Base-by-base conservation (phyloP, 768 basidiomycete genomes). In the Mrakia blollopis region DNA sequence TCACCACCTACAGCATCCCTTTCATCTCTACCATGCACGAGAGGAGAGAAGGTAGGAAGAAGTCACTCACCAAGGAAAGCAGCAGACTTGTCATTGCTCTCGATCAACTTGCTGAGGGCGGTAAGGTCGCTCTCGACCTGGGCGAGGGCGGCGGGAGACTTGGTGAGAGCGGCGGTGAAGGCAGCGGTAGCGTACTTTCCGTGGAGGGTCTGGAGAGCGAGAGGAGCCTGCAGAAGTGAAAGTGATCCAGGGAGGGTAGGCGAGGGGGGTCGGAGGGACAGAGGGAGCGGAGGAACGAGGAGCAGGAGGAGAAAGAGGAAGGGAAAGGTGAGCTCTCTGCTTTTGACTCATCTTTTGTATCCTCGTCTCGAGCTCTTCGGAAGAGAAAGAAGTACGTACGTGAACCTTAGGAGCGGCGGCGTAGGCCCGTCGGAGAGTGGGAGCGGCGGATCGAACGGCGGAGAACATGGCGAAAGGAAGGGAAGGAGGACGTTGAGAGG, bases 61-160 rank as follows among this genome's bases (percentile, higher is more conserved):
- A 60, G 10, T 21, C 61, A 80, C 84, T 79, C 77, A 84, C 84
- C 80, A 82, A 99, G 86, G 85, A 96, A 92, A 5, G 88, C 83
- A 77, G 85, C 85, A 80, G 94, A 84, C 80, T 90, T 89, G 75
- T 90, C 86, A 77, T 88, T 87, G 52, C 87, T 85, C 82, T 88
- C 87, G 84, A 98, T 88, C 83, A 90, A 86, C 82, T 87, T 87
- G 79, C 89, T 86, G 83, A 98, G 88, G 80, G 85, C 84, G 80
- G 85, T 85, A 80, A 98, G 89, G 83, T 98, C 97, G 68, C 89
- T 82, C 84, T 94, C 92, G 81, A 98, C 92, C 83, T 91, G 90
- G 85, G 84, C 89, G 84, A 98, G 91, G 67, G 88, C 88, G 82
- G 89, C 88, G 35, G 92, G 90, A 4, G 93, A 94, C 85, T 91